These are phyloP conservation scores for Penicillium samsonianum DNA, from an alignment of 495 filamentous ascomycete species.

Conservation along the genomic window DNA sequence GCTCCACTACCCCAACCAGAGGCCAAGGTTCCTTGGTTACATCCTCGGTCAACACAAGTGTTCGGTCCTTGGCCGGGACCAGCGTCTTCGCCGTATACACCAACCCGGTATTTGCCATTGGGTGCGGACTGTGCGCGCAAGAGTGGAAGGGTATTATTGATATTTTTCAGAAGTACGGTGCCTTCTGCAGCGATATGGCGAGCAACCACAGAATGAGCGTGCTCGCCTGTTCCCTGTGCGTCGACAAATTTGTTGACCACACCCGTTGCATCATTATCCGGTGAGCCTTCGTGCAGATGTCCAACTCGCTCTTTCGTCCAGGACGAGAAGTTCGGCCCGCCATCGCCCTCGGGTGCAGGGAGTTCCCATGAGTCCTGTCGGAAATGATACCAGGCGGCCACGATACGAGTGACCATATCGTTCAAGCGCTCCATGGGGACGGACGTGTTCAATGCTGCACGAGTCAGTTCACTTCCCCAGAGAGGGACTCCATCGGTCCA, in stretches of 20 bases:
- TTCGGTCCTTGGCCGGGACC: constrained; percentile 71
- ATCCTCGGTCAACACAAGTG: constrained; percentile 70
- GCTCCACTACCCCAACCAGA: constrained; percentile 90
- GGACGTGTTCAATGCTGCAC: constrained; percentile 76
- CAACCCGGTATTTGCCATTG: constrained; percentile 56
- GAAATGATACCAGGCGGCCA: constrained; percentile 90
- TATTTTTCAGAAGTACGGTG: constrained; percentile 82
- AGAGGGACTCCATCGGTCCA: constrained; percentile 79
- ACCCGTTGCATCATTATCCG: constrained; percentile 51
- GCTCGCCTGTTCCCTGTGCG: constrained; percentile 59
- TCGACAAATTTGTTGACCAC: constrained; percentile 79
- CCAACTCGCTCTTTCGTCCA: constrained; percentile 77
- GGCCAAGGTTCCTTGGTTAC: constrained; percentile 81
- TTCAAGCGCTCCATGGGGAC: constrained; percentile 81
- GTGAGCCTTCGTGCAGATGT: constrained; percentile 63
- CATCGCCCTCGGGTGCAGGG: constrained; percentile 57
- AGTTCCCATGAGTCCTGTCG: constrained; percentile 72
- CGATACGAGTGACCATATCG: constrained; percentile 91
- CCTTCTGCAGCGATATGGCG: constrained; percentile 80
- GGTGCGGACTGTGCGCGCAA: constrained; percentile 49
- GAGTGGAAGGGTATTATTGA: constrained; percentile 62
- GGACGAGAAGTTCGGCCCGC: constrained; percentile 86
- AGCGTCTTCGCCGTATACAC: constrained; percentile 85
- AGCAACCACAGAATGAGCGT: constrained; percentile 69
- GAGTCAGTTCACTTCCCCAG: constrained; percentile 78